Evolutionary conservation across 2,329 filamentous ascomycete species (phyloP).

Genomic region (Zymoseptoria brevis): DNA sequence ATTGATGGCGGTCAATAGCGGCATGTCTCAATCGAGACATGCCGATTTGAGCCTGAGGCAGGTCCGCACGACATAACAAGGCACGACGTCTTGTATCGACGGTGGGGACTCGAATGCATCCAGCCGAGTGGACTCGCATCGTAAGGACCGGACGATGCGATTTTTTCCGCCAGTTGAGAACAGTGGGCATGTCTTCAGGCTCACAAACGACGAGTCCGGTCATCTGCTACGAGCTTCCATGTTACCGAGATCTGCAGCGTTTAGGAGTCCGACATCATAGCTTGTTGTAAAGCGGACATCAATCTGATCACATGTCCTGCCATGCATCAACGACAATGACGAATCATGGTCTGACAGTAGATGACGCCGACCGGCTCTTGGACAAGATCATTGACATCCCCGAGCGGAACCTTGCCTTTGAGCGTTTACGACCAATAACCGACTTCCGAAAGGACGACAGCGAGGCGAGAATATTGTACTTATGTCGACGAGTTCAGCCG

Average conservation of each 20-base stretch:
- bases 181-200: not conserved
- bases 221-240: not conserved
- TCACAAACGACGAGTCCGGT: not conserved
- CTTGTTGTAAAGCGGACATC: not conserved
- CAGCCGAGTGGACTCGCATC: not conserved
- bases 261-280: not conserved
- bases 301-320: conserved; percentile 10
- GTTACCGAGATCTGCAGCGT: not conserved
- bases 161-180: too few relatives aligned
- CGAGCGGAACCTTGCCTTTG: conserved; percentile 8
- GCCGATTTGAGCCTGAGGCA: not conserved
- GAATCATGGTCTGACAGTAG: conserved; percentile 14
- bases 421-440: conserved; percentile 22
- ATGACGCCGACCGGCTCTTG: conserved; percentile 14
- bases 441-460: conserved; percentile 27
- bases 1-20: not conserved
- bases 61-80: not conserved
- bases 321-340: conserved; percentile 11
- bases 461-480: conserved; percentile 25
- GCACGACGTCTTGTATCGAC: not conserved
- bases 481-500: conserved; percentile 14
- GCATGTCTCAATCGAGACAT: not conserved
- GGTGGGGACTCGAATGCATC: not conserved
- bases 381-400: conserved; percentile 12
- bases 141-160: not conserved